These are phyloP conservation scores for Furcasterigmium sp. DNA, from an alignment of 2,329 filamentous ascomycete genomes.

Conservation along the genomic window DNA sequence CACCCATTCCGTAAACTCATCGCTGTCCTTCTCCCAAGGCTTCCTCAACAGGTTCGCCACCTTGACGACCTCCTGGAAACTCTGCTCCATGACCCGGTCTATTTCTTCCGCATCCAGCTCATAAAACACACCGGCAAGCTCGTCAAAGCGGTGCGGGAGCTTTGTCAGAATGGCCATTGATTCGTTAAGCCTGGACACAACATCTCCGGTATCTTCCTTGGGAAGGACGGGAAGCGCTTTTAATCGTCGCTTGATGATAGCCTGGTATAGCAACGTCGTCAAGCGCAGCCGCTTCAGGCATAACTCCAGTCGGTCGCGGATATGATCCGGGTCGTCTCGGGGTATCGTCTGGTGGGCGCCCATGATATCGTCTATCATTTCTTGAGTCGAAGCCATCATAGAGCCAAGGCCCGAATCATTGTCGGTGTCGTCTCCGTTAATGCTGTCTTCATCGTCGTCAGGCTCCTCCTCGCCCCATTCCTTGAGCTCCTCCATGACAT, in stretches of 20 bases:
- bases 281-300: conserved; percentile 62
- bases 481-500: conserved; percentile 80
- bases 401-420: conserved; percentile 29
- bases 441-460: conserved; percentile 48
- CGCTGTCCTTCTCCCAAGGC: conserved; percentile 59
- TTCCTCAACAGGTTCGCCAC: conserved; percentile 50
- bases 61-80: conserved; percentile 53
- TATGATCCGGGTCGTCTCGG: conserved; percentile 54
- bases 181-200: conserved; percentile 45
- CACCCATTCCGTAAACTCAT: conserved; percentile 79
- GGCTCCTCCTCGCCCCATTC: conserved; percentile 77
- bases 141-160: conserved; percentile 64
- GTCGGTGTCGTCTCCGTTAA: conserved; percentile 29
- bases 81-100: conserved; percentile 51
- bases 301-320: conserved; percentile 61
- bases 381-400: conserved; percentile 37
- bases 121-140: conserved; percentile 69
- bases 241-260: conserved; percentile 63
- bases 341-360: conserved; percentile 56
- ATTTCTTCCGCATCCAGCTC: conserved; percentile 56
- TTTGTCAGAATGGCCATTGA: conserved; percentile 49
- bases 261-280: conserved; percentile 62
- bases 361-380: conserved; percentile 65
- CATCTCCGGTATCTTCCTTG: conserved; percentile 15
- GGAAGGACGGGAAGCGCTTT: conserved; percentile 49